Evolutionary conservation across 106 monocot genomes (phyloP).

Genomic region (Acanthochlamys bracteata): DNA sequence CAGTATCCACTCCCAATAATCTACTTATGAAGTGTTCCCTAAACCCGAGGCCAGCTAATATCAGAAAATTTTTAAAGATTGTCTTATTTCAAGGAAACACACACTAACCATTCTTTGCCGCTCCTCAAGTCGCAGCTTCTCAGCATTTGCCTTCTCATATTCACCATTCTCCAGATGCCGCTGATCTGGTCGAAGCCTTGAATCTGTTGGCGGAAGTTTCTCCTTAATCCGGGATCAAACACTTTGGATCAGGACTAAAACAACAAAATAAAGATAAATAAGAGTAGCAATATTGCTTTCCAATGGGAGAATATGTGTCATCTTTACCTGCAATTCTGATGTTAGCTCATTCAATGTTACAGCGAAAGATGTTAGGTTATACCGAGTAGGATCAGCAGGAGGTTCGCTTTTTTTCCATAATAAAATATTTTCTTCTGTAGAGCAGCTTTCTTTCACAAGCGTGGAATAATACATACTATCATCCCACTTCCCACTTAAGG

Average conservation of each 20-base stretch:
- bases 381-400: conserved; percentile 46
- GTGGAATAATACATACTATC: conserved; percentile 37
- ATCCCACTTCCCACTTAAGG: conserved; percentile 70
- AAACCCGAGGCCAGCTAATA: no score
- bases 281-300: not conserved
- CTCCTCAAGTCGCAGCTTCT: conserved; percentile 66
- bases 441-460: conserved; percentile 14
- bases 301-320: not conserved
- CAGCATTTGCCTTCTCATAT: conserved; percentile 71
- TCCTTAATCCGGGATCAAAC: conserved; percentile 37
- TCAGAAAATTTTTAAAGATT: no score
- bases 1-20: no score
- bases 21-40: no score
- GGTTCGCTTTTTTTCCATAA: conserved; percentile 60
- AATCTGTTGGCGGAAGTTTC: conserved; percentile 74
- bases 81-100: no score
- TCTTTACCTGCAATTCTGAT: conserved; percentile 45
- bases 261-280: conserved; percentile 4
- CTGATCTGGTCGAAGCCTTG: conserved; percentile 75
- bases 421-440: conserved; percentile 24
- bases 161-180: conserved; percentile 70
- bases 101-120: conserved; percentile 68
- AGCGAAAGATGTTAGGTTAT: conserved; percentile 63
- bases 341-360: conserved; percentile 70
- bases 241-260: conserved; percentile 15